Base-by-base conservation (phyloP, 1,284 basidiomycete species). In the Ustilago shanxiensis region DNA sequence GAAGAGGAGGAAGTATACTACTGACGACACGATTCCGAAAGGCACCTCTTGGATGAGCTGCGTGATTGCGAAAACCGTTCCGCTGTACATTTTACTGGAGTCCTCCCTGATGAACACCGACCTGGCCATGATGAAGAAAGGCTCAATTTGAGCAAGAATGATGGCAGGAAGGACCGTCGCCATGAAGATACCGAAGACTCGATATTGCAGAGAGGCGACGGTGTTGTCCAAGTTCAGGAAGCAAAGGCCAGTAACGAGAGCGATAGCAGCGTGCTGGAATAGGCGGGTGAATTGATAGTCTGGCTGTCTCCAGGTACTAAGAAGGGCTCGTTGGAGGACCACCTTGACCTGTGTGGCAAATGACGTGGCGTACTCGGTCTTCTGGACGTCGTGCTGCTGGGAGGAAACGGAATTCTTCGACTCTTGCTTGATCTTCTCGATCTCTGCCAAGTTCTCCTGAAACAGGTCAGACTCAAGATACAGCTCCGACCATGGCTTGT, bases 401-500 rank as follows among this genome's bases (percentile, higher is more conserved):
- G 31, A 33, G 31, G 31, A 33, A 33, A 11, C 5, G 31, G 31
- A 33, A 33, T 11, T 11, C 11, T 5, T 11, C 31, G 31, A 5
- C 35, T 37, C 35, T 37, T 37, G 35, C 77, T 60, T 76, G 63
- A 66, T 71, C 44, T 51, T 63, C 28, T 56, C 66, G 37, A 66
- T 62, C 59, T 63, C 61, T n/a, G 35, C 53, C 52, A 69, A 50
- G 52, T 59, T 72, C 11, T 54, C 44, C 45, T 61, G 44, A 47
- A 64, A 61, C n/a, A 56, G 76, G 16, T 63, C 58, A 4, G 60
- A 64, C n/a, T 75, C 70, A 44, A 31, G 54, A 61, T 60, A 71
- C 85, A 93, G 88, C 74, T 92, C 90, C 69, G 91, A 90, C 93
- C 93, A 94, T 78, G 93, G 62, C 51, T 55, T 56, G 52, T 61